These are phyloP conservation scores for Cinchona pubescens DNA, from an alignment of 257 asterid species.

Conservation along the genomic window DNA sequence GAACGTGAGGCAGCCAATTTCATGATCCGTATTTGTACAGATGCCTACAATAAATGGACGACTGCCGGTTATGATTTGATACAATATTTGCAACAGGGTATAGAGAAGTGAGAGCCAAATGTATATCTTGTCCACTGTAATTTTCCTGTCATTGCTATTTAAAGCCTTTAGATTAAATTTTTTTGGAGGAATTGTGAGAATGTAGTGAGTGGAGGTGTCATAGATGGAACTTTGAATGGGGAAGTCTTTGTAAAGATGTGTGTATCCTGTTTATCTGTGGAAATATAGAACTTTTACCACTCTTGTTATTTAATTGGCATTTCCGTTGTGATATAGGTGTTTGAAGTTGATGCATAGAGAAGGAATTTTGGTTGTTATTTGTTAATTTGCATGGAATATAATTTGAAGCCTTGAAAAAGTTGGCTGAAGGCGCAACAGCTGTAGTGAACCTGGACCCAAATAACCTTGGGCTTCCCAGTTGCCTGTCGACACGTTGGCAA, in stretches of 20 bases:
- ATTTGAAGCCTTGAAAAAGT: not conserved
- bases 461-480: too few relatives aligned
- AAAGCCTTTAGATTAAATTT: not conserved
- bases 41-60: slow-evolving; percentile 97
- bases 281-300: not conserved
- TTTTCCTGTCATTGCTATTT: not conserved
- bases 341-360: too few relatives aligned
- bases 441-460: not conserved
- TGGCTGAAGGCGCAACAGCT: not conserved
- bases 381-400: not conserved
- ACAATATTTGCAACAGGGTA: slow-evolving; percentile 96
- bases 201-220: not conserved
- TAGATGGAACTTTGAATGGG: not conserved
- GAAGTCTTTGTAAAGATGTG: slow-evolving; percentile 3
- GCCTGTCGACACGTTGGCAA: too few relatives aligned
- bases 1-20: slow-evolving; percentile 97
- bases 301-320: not conserved
- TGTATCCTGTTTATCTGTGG: not conserved
- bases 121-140: slow-evolving; percentile 5
- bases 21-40: slow-evolving; percentile 84
- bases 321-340: not conserved
- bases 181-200: slow-evolving; percentile 9
- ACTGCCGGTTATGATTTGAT: slow-evolving; percentile 96
- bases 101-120: slow-evolving; percentile 61
- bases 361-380: not conserved